Evolutionary conservation across 2,329 filamentous ascomycete genomes (phyloP).

Genomic region (Aspergillus pseudoglaucus): DNA sequence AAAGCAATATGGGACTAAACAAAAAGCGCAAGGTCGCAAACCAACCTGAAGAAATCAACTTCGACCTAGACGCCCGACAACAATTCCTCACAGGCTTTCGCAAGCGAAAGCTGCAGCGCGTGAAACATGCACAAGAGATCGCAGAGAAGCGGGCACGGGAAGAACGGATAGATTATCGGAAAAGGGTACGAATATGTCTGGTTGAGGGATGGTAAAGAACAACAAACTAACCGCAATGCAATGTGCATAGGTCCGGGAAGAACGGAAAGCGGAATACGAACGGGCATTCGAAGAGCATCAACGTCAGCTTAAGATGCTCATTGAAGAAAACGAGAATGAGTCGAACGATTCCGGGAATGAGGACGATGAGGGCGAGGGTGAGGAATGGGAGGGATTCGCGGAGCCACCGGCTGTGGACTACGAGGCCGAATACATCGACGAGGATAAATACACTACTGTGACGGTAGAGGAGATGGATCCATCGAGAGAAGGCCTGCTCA

Average conservation of each 20-base stretch:
- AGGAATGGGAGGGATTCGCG: slow-evolving; percentile 61
- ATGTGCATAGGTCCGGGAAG: slow-evolving; percentile 66
- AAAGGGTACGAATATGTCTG: slow-evolving; percentile 53
- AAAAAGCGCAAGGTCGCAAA: slow-evolving; percentile 61
- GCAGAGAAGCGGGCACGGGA: slow-evolving; percentile 69
- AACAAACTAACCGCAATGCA: slow-evolving; percentile 1
- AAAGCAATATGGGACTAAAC: slow-evolving; percentile 46
- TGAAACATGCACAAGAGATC: slow-evolving; percentile 76
- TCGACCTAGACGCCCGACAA: slow-evolving; percentile 70
- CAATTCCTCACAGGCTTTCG: slow-evolving; percentile 95
- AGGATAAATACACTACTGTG: slow-evolving; percentile 91
- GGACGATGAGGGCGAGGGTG: slow-evolving; percentile 36
- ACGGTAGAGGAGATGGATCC: slow-evolving; percentile 85
- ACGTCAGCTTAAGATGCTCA: slow-evolving; percentile 58
- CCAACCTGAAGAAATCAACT: slow-evolving; percentile 71
- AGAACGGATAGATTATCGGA: slow-evolving; percentile 67
- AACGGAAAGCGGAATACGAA: slow-evolving; percentile 73
- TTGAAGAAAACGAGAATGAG: slow-evolving; percentile 30
- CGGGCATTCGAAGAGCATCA: slow-evolving; percentile 74
- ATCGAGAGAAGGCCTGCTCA: slow-evolving; percentile 64
- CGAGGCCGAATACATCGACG: slow-evolving; percentile 92
- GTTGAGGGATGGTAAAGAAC: not conserved
- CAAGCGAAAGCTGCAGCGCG: slow-evolving; percentile 83
- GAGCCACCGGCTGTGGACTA: slow-evolving; percentile 58
- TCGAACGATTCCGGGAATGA: slow-evolving; percentile 19